Evolutionary conservation across 2,329 filamentous ascomycete species (phyloP).

Genomic region (Albifimbria verrucaria): DNA sequence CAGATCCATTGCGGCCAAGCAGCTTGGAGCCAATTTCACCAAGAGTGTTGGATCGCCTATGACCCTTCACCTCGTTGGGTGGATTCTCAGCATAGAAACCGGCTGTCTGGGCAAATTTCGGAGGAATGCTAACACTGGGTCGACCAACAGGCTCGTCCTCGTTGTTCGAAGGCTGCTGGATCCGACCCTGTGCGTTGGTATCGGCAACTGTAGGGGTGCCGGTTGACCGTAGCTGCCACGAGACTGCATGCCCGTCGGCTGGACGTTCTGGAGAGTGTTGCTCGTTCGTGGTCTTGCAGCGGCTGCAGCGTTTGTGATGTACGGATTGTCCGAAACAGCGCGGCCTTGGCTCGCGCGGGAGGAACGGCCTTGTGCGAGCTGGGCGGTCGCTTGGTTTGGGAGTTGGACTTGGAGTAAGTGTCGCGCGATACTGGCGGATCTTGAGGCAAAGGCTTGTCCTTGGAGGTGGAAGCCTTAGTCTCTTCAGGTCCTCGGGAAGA

Average conservation of each 20-base stretch:
- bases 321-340: slow-evolving; percentile 36
- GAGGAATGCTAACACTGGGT: slow-evolving; percentile 56
- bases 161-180: slow-evolving; percentile 67
- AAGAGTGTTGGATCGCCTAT: slow-evolving; percentile 72
- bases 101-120: slow-evolving; percentile 56
- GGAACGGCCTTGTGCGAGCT: slow-evolving; percentile 40
- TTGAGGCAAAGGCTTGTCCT: slow-evolving; percentile 58
- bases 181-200: slow-evolving; percentile 84
- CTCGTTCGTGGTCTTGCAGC: slow-evolving; percentile 71
- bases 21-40: slow-evolving; percentile 80
- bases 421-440: slow-evolving; percentile 51
- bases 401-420: slow-evolving; percentile 31
- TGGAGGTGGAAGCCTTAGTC: slow-evolving; percentile 25
- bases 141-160: slow-evolving; percentile 67
- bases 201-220: slow-evolving; percentile 81
- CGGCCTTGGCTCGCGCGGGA: slow-evolving; percentile 28
- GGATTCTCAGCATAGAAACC: slow-evolving; percentile 56
- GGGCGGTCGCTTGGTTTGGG: slow-evolving; percentile 39
- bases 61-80: slow-evolving; percentile 46
- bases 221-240: slow-evolving; percentile 80
- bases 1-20: slow-evolving; percentile 77
- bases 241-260: slow-evolving; percentile 61
- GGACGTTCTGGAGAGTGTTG: slow-evolving; percentile 69
- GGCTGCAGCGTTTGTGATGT: slow-evolving; percentile 40
- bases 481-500: slow-evolving; percentile 42